Evolutionary conservation across 2,329 filamentous ascomycete species (phyloP).

Genomic region (Cercospora sesami): DNA sequence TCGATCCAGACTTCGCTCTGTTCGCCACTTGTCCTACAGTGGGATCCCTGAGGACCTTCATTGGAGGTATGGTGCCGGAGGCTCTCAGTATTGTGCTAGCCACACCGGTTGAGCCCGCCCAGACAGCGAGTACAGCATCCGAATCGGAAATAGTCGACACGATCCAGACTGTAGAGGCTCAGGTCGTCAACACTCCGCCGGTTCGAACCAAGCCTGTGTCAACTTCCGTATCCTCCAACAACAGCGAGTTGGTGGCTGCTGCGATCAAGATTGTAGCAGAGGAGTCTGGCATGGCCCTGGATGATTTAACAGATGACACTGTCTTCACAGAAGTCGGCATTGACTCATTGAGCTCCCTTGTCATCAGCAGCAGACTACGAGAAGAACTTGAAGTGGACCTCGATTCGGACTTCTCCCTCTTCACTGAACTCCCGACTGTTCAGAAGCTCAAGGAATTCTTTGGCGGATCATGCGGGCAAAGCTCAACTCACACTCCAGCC

Average conservation of each 20-base stretch:
- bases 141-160: background rate
- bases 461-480: background rate
- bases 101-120: background rate
- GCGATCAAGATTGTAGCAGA: conserved; percentile 31
- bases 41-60: background rate
- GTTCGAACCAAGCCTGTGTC: background rate
- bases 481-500: background rate
- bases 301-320: conserved; percentile 32
- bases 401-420: conserved; percentile 15
- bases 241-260: background rate
- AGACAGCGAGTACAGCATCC: background rate
- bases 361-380: conserved; percentile 29
- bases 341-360: conserved; percentile 35
- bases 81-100: background rate
- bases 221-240: background rate
- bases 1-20: background rate
- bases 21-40: background rate
- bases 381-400: conserved; percentile 32
- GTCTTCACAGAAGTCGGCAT: conserved; percentile 35
- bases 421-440: conserved; percentile 6
- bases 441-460: conserved; percentile 2
- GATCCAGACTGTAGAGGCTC: background rate
- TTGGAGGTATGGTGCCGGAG: background rate
- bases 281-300: conserved; percentile 33
- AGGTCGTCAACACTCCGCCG: background rate